These are phyloP conservation scores for Trypanosoma avium DNA, from an alignment of 208 protist genomes.

Conservation along the genomic window DNA sequence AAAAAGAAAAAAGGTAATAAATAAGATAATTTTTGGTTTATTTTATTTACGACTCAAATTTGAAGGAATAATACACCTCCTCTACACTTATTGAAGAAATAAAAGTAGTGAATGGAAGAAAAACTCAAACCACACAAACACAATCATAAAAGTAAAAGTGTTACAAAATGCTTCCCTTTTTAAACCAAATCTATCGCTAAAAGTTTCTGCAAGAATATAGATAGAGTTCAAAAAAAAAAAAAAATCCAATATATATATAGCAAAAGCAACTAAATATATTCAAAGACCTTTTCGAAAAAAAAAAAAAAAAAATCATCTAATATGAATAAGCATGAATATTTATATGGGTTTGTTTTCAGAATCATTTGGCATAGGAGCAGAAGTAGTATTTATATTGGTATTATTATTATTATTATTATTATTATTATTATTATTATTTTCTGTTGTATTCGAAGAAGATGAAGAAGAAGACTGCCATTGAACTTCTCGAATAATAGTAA, in stretches of 20 bases:
- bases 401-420: neutral
- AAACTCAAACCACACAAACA: no score
- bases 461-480: constrained; percentile 7
- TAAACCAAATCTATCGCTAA: no score
- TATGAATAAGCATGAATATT: no score
- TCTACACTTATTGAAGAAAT: no score
- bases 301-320: constrained; percentile 16
- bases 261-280: no score
- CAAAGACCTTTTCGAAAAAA: no score
- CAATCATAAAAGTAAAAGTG: neutral
- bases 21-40: neutral
- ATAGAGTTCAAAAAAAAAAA: constrained; percentile 1
- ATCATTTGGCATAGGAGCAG: no score
- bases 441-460: neutral
- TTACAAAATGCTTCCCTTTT: no score
- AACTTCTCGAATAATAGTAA: constrained; percentile 38
- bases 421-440: constrained; percentile 3
- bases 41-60: neutral
- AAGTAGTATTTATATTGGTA: neutral
- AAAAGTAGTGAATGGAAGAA: no score
- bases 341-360: no score
- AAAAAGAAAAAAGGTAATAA: neutral
- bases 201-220: constrained; percentile 1
- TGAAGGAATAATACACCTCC: no score
- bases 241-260: no score